Evolutionary conservation across 352 stramenopile species (phyloP).

Genomic region (Pythium angustatum): DNA sequence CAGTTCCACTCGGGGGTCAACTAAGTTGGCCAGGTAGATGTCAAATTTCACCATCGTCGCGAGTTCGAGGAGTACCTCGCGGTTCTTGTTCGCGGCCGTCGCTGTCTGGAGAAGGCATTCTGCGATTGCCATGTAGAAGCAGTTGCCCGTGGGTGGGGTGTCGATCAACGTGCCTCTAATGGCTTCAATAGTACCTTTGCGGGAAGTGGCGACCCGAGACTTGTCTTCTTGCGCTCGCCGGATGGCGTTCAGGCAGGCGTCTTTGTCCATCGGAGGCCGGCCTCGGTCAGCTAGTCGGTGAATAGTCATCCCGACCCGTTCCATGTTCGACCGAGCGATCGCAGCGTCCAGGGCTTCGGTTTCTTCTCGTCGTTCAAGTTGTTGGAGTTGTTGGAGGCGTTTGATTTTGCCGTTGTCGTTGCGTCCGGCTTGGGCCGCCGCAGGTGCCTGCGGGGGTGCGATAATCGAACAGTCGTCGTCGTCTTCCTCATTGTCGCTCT

Average conservation of each 20-base stretch:
- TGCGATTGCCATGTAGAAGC: background rate
- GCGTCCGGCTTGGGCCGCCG: no score
- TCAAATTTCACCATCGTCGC: slow-evolving; percentile 3
- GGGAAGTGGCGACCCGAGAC: background rate
- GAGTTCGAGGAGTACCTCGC: background rate
- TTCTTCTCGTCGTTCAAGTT: background rate
- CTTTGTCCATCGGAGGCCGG: background rate
- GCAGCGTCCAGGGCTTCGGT: background rate
- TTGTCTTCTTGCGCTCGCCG: background rate
- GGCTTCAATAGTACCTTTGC: background rate
- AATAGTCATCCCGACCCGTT: background rate
- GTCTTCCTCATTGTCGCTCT: no score
- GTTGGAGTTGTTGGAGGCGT: background rate
- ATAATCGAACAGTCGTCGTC: no score
- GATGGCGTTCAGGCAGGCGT: background rate
- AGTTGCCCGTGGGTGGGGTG: slow-evolving; percentile 11
- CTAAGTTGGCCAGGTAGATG: background rate
- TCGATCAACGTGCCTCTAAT: background rate
- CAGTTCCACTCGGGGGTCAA: background rate
- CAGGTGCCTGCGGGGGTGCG: no score
- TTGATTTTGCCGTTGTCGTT: background rate
- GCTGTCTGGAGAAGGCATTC: background rate
- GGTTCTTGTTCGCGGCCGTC: background rate
- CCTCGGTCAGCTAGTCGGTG: background rate
- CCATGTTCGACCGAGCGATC: background rate